These are phyloP conservation scores for Ascodesmis nigricans DNA, from an alignment of 495 filamentous ascomycete species.

Conservation along the genomic window DNA sequence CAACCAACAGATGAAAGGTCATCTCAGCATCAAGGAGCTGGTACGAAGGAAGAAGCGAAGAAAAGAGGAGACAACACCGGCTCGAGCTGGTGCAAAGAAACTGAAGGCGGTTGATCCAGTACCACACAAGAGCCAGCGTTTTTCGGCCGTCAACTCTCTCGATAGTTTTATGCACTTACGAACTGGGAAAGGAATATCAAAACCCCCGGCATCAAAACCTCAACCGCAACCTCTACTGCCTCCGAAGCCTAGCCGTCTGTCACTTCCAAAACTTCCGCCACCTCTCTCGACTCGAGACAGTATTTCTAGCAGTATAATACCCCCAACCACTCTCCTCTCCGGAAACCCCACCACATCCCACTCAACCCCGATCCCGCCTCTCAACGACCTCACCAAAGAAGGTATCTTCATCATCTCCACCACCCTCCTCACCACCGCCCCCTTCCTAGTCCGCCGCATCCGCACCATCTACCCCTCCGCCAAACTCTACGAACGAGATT, in stretches of 20 bases:
- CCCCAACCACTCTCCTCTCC: conserved; percentile 5
- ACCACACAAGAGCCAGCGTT: no score
- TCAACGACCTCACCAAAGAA: conserved; percentile 5
- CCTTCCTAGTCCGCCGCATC: conserved; percentile 26
- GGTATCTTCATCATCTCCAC: conserved; percentile 30
- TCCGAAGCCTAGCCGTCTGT: conserved; percentile 16
- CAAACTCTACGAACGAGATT: conserved; percentile 38
- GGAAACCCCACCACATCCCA: conserved; percentile 5
- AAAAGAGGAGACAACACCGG: no score
- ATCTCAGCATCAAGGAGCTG: no score
- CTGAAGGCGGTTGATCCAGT: no score
- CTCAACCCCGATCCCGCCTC: conserved; percentile 5
- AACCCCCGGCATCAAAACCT: conserved; percentile 5
- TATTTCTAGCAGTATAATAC: no score
- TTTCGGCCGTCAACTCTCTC: conserved; percentile 19
- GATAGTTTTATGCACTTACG: conserved; percentile 28
- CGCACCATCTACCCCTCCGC: conserved; percentile 30
- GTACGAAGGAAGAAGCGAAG: no score
- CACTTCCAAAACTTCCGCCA: background rate
- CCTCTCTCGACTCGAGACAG: background rate
- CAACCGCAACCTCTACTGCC: background rate
- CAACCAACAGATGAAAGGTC: no score
- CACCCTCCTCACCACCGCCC: conserved; percentile 26
- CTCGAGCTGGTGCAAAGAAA: no score
- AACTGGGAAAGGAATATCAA: conserved; percentile 15